Evolutionary conservation across 805 yeast genomes (phyloP), one percentile per base, ranked within the genome.

Genomic region (Kazachstania taianensis): DNA sequence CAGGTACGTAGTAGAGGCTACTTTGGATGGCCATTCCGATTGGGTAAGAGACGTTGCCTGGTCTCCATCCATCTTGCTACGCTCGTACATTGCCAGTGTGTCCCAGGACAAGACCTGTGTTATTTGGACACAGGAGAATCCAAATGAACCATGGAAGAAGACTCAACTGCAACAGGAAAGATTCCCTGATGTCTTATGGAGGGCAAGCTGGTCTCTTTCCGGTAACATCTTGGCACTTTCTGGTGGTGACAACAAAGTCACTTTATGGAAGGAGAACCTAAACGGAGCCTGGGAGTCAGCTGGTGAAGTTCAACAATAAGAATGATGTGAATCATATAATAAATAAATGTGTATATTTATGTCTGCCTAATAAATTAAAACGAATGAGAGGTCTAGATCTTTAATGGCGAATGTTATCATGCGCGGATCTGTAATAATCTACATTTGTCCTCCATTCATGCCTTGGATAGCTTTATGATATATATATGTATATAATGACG

Each of bases 1-100:
- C 46, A 71, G 71, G 19, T 85, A 82, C 56, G 69, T 69, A 18
- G 70, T 78, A 50, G 96, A 89, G 59, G 78, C 78, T 29, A 72
- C 75, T 19, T 70, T 92, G 37, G 78, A 77, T 44, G 98, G 96
- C 28, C 98, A 92, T 61, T 69, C 83, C 13, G 98, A 92, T 61
- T 92, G 99, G 99, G 96, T 92, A 23, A 78, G 98, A 61, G 99
- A 92, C 57, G 96, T 89, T 41, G 85, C 94, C 4, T 92, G 98
- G 98, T 85, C 96, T 15, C 96, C 97, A 32, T 78, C 94, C 2
- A 76, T 84, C 32, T 70, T 92, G 43, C 72, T 84, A 32, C 80
- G 83, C 48, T 78, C 94, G 10, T 89, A 86, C 58, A 81, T 92
- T 50, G 98, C 97, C 10, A 78, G 94, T 25, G 96, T 96, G 7